Evolutionary conservation across 208 protist species (phyloP).

Genomic region (Acanthamoeba castellanii): DNA sequence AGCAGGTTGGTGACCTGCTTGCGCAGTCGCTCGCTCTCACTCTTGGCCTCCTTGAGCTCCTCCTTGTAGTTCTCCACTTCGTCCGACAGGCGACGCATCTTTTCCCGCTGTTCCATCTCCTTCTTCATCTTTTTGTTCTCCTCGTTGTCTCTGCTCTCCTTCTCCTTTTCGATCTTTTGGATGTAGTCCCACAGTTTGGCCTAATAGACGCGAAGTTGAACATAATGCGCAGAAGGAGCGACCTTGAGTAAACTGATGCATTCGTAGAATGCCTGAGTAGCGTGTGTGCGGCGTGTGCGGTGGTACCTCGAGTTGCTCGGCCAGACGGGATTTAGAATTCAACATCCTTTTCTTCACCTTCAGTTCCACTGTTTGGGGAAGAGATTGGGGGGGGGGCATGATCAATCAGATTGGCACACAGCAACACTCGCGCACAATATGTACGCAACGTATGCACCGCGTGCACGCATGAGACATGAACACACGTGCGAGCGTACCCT

Average conservation of each 20-base stretch:
- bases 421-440: not conserved
- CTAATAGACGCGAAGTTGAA: not conserved
- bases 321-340: conserved; percentile 17
- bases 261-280: not conserved
- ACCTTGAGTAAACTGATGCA: not conserved
- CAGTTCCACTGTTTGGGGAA: conserved; percentile 9
- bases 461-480: not conserved
- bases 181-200: conserved; percentile 64
- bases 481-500: not conserved
- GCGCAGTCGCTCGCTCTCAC: conserved; percentile 54
- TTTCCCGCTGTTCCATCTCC: conserved; percentile 56
- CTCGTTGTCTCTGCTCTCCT: conserved; percentile 53
- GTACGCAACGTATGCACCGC: not conserved
- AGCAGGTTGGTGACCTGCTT: conserved; percentile 45
- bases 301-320: conserved; percentile 48
- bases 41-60: conserved; percentile 34
- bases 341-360: conserved; percentile 64
- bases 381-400: not conserved
- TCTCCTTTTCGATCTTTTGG: conserved; percentile 62
- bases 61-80: conserved; percentile 63
- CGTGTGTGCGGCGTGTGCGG: too few species aligned
- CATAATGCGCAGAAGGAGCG: not conserved
- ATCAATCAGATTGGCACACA: not conserved
- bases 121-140: conserved; percentile 59
- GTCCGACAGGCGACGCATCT: not conserved